Evolutionary conservation across 495 filamentous ascomycete genomes (phyloP), one percentile per base, ranked within the genome.

Genomic region (Talaromyces adpressus): DNA sequence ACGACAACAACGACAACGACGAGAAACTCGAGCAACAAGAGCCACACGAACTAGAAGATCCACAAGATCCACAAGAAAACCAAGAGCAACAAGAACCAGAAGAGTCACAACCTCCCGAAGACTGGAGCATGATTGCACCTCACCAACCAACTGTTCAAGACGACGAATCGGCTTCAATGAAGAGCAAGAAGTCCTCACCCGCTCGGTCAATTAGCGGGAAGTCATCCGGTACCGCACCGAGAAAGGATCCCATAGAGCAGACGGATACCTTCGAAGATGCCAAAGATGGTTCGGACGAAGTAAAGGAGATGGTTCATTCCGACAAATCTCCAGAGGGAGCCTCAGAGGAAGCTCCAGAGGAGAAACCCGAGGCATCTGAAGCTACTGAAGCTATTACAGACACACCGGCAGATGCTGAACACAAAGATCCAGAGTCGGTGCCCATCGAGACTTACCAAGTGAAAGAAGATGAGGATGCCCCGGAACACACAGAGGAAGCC

Each of bases 61-160:
- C 1, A 45, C 39, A 45, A 45, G 39, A 45, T 30, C 6, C 6
- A 30, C 29, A 30, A 45, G 14, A 45, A 18, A 14, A 18, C 3
- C 14, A 45, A 41, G 51, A 54, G 25, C 22, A 66, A 60, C 60
- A 72, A 74, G 20, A 62, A 18, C 25, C 45, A 6, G 30, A 41
- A 45, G 20, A 62, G 1, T 18, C 16, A 5, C 59, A 41, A 14
- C 41, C 23, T 16, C 45, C 39, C 12, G 60, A 62, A 47, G 51
- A 54, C n/a, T 54, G 51, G 51, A 29, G 51, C 25, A 54, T 54
- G 51, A 29, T 54, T 29, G 51, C 51, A 29, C 51, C 51, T 12
- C 51, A 29, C 20, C 51, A 54, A 29, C 51, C 51, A 12, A 23
- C 20, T 16, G 9, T 54, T 23, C n/a, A 54, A 29, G 51, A 54